Percentiles rank a stretch among this genome's conserved stretches.
These are phyloP conservation scores for Immersiporthe knoxdaviesiana DNA, from an alignment of 2,329 filamentous ascomycete genomes.

Conservation along the genomic window DNA sequence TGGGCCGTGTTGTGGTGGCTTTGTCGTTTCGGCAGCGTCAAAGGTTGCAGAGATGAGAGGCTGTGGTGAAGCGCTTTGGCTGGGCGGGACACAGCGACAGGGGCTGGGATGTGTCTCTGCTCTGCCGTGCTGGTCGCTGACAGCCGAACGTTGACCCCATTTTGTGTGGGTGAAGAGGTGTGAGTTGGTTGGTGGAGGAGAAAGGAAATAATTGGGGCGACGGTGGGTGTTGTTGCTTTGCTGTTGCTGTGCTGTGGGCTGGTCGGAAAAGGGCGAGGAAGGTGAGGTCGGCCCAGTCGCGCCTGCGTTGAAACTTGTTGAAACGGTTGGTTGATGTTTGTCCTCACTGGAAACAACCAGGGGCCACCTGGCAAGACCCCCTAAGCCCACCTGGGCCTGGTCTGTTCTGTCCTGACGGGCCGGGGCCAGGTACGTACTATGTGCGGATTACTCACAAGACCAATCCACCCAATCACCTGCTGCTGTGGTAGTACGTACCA, in stretches of 20 bases:
- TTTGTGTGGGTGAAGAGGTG: not conserved
- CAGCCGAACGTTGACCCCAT: no score
- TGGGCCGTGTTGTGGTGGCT: no score
- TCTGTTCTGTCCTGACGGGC: not conserved
- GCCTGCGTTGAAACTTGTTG: slow-evolving; percentile 8
- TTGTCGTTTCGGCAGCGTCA: slow-evolving; percentile 32
- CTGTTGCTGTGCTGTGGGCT: not conserved
- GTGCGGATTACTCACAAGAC: no score
- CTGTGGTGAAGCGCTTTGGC: slow-evolving; percentile 25
- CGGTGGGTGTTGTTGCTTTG: no score
- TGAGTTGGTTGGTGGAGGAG: no score
- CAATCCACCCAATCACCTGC: no score
- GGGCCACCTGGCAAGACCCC: not conserved
- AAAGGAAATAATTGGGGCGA: no score
- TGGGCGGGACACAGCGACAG: not conserved
- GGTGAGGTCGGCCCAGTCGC: slow-evolving; percentile 21
- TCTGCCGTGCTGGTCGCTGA: no score
- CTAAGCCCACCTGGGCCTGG: not conserved
- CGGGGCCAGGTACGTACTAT: not conserved
- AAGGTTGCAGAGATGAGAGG: slow-evolving; percentile 28
- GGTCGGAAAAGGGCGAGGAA: not conserved
- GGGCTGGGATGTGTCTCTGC: no score
- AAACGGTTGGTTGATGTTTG: slow-evolving; percentile 28
- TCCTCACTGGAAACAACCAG: slow-evolving; percentile 21
- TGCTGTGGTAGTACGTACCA: no score